Evolutionary conservation across 2,329 filamentous ascomycete species (phyloP).

Genomic region (Aulographum hederae): DNA sequence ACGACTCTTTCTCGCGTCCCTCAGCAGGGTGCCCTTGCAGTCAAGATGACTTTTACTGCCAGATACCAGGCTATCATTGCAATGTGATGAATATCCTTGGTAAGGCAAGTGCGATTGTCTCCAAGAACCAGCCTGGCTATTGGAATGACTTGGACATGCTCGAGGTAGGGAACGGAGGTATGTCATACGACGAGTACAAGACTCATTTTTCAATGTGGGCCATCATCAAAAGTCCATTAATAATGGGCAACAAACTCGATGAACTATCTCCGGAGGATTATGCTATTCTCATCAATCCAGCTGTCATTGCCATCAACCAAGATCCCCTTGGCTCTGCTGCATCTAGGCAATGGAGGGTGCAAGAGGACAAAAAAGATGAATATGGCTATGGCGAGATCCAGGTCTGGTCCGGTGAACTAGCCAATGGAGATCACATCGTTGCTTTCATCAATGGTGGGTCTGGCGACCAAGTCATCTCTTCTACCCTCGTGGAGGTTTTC

Average conservation of each 20-base stretch:
- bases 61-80: conserved; percentile 28
- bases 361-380: conserved; percentile 21
- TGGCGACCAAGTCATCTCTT: conserved; percentile 25
- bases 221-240: conserved; percentile 26
- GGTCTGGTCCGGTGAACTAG: conserved; percentile 30
- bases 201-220: conserved; percentile 31
- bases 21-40: conserved; percentile 24
- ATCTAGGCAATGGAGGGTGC: conserved; percentile 25
- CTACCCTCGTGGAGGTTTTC: conserved; percentile 34
- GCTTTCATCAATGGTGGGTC: conserved; percentile 33
- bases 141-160: conserved; percentile 32
- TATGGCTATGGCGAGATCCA: conserved; percentile 24
- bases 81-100: conserved; percentile 31
- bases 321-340: conserved; percentile 24
- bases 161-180: conserved; percentile 26
- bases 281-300: conserved; percentile 28
- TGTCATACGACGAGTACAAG: conserved; percentile 23
- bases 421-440: conserved; percentile 27
- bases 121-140: conserved; percentile 22
- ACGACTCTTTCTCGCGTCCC: conserved; percentile 23
- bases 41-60: conserved; percentile 22
- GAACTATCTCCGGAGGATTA: conserved; percentile 21
- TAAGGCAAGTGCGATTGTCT: conserved; percentile 24
- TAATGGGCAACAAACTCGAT: conserved; percentile 28
- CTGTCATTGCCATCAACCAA: conserved; percentile 31